Evolutionary conservation across 805 yeast genomes (phyloP).

Genomic region (Candida pseudofarinosa): DNA sequence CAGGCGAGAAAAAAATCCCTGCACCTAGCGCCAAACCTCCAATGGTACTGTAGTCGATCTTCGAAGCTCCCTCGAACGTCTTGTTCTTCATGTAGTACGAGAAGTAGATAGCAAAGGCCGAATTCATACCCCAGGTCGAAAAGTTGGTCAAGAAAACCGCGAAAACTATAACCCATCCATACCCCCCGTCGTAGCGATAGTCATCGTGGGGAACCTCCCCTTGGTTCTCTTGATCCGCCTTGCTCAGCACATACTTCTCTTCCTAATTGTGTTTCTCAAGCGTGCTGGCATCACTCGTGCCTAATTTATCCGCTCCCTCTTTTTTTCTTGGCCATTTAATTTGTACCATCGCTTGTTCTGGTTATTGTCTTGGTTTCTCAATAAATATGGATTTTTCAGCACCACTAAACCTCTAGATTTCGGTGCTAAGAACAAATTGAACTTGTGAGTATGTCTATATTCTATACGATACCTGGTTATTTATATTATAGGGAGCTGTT

Average conservation of each 20-base stretch:
- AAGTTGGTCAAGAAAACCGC: conserved; percentile 50
- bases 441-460: no score
- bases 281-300: background rate
- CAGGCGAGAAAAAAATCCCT: conserved; percentile 50
- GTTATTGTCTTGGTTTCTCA: no score
- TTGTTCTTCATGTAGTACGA: conserved; percentile 50
- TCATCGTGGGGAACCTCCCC: background rate
- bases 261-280: background rate
- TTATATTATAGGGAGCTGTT: no score
- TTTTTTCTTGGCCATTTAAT: background rate
- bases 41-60: conserved; percentile 58
- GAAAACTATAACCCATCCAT: conserved; percentile 61
- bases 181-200: conserved; percentile 49
- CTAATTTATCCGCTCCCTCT: background rate
- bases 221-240: conserved; percentile 1
- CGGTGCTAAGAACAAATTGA: no score
- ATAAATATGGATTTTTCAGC: no score
- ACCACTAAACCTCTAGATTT: no score
- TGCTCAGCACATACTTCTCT: background rate
- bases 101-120: conserved; percentile 62
- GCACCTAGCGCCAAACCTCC: conserved; percentile 65
- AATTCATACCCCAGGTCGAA: conserved; percentile 71
- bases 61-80: conserved; percentile 51
- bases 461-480: no score
- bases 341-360: no score